These are phyloP conservation scores for Saccharomyces hybrid DNA, from an alignment of 1,139 yeast species.

Conservation along the genomic window DNA sequence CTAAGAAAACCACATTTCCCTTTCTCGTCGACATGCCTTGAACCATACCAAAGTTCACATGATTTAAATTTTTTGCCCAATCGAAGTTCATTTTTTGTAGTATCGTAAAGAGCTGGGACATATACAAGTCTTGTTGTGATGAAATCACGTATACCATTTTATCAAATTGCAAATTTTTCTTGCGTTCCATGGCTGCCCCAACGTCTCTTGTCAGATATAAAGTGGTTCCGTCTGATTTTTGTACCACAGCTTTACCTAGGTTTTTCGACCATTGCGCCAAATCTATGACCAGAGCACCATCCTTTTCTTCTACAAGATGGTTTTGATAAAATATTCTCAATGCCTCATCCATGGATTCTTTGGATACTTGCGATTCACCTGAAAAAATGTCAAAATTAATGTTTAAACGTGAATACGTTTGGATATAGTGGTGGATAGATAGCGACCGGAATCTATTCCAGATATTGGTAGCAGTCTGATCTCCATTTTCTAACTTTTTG, in stretches of 20 bases:
- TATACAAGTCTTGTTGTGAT: conserved; percentile 92
- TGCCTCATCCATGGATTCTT: conserved; percentile 62
- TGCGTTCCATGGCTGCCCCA: conserved; percentile 92
- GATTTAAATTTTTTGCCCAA: conserved; percentile 76
- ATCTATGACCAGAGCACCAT: conserved; percentile 87
- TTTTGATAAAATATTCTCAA: conserved; percentile 54
- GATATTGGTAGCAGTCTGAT: conserved; percentile 61
- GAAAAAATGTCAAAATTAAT: conserved; percentile 81
- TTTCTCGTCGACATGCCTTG: conserved; percentile 97
- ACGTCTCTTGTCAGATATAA: conserved; percentile 92
- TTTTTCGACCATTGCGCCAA: conserved; percentile 80
- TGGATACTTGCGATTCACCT: conserved; percentile 92
- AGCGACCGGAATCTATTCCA: conserved; percentile 89
- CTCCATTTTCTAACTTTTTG: conserved; percentile 90
- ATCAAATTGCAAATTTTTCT: conserved; percentile 76
- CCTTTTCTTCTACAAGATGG: conserved; percentile 73
- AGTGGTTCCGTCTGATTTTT: conserved; percentile 93
- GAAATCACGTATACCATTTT: conserved; percentile 96
- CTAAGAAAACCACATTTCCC: conserved; percentile 96
- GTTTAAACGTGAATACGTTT: conserved; percentile 86
- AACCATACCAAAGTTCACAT: conserved; percentile 95
- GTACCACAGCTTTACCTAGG: conserved; percentile 86
- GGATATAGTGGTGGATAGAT: conserved; percentile 77
- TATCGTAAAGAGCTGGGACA: conserved; percentile 89
- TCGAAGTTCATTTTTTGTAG: conserved; percentile 83